Evolutionary conservation across 2,329 filamentous ascomycete genomes (phyloP), one percentile per base, ranked within the genome.

Genomic region (Leptographium galeiforme): DNA sequence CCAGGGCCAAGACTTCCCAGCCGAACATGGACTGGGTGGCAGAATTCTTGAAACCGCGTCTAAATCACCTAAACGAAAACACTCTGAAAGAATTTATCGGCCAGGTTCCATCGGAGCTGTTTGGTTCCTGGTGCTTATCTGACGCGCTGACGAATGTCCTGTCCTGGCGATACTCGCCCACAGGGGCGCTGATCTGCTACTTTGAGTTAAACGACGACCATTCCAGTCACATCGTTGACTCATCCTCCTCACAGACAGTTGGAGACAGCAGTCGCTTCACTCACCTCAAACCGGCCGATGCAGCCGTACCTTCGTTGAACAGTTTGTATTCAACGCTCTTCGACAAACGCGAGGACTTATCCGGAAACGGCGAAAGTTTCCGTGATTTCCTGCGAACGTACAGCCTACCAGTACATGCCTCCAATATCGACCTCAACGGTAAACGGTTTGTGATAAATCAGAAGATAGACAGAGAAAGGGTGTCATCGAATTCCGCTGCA

Each of bases 101-200:
- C 10, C 36, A 46, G 13, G 38, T 56, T 1, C 10, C 49, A 1
- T 30, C 33, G 2, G 25, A 53, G 2, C 30, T 43, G 13, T 56
- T 55, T 13, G 53, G 50, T 3, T 48, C 53, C 4, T 58, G 53
- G 55, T 51, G 50, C 33, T 12, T 19, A 3, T 54, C 53, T 0
- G 11, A 8, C 1, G 12, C 30, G 1, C 34, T 56, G 8, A 18
- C 45, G 32, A 55, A 56, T 14, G 56, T 58, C 7, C 6, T 54
- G 41, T 56, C 55, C 0, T 58, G 56, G 56, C 32, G 25, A 2
- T 51, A 52, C 8, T 50, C 55, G 0, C 30, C 32, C 1, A 30
- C 34, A 0, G 56, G 55, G 2, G 56, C 51, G 7, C 14, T 56
- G 8, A 50, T 56, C 19, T 53, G 51, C 36, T 54, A 55, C n/a